These are phyloP conservation scores for Suillus occidentalis DNA, from an alignment of 768 basidiomycete species.

Conservation along the genomic window DNA sequence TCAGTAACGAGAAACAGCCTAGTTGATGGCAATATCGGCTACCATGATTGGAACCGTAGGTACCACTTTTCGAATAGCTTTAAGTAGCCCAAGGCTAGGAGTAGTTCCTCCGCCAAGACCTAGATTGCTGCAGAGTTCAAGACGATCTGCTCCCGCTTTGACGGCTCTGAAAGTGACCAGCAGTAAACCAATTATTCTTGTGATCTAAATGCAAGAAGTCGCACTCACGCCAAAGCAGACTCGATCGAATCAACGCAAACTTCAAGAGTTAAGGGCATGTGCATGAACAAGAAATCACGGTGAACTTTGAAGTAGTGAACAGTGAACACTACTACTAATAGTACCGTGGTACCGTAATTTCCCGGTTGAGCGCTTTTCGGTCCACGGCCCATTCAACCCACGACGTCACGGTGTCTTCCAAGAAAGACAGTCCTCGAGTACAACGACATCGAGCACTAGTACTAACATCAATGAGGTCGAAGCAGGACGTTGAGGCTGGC, in stretches of 20 bases:
- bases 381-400: neutral
- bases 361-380: too few relatives aligned
- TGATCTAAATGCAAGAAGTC: slow-evolving; percentile 9
- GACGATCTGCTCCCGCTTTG: slow-evolving; percentile 68
- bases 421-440: neutral
- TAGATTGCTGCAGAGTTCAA: slow-evolving; percentile 76
- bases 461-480: neutral
- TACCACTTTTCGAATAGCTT: slow-evolving; percentile 48
- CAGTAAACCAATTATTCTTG: neutral
- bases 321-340: too few relatives aligned
- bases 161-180: slow-evolving; percentile 50
- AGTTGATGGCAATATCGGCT: slow-evolving; percentile 10
- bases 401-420: neutral
- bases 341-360: too few relatives aligned
- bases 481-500: neutral
- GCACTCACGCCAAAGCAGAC: slow-evolving; percentile 61
- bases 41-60: slow-evolving; percentile 70
- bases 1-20: neutral
- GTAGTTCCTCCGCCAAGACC: slow-evolving; percentile 79
- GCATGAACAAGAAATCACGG: slow-evolving; percentile 22
- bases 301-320: too few relatives aligned
- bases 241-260: slow-evolving; percentile 79
- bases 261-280: slow-evolving; percentile 33
- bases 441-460: neutral
- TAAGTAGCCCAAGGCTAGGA: slow-evolving; percentile 74